Percentiles rank a stretch among this genome's conserved stretches.
These are phyloP conservation scores for Thelonectria olida DNA, from an alignment of 2,329 filamentous ascomycete genomes.

Conservation along the genomic window DNA sequence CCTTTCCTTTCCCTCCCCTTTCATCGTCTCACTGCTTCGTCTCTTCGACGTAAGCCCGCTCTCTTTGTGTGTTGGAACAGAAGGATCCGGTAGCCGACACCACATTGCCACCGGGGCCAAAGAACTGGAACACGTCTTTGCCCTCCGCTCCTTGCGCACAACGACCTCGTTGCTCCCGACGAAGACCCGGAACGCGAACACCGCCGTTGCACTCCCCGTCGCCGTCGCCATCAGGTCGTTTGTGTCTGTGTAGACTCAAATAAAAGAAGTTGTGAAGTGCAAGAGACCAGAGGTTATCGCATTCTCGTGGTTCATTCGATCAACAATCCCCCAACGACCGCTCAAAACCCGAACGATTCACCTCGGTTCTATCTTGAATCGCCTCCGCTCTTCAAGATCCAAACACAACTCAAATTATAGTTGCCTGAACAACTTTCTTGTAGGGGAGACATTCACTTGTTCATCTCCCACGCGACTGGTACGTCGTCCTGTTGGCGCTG, in stretches of 20 bases:
- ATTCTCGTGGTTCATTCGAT: slow-evolving; percentile 29
- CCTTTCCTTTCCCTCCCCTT: slow-evolving; percentile 15
- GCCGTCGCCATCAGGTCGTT: slow-evolving; percentile 45
- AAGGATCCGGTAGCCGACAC: slow-evolving; percentile 39
- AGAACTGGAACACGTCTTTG: slow-evolving; percentile 57
- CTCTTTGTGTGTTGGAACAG: slow-evolving; percentile 32
- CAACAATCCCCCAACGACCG: slow-evolving; percentile 12
- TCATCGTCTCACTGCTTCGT: slow-evolving; percentile 27
- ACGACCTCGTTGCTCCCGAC: slow-evolving; percentile 46
- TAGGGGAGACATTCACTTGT: slow-evolving; percentile 98
- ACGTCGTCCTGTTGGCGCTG: slow-evolving; percentile 48
- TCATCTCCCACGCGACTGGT: slow-evolving; percentile 86
- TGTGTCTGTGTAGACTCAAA: slow-evolving; percentile 51
- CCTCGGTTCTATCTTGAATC: slow-evolving; percentile 25
- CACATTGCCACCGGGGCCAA: slow-evolving; percentile 41
- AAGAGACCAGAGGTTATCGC: slow-evolving; percentile 34
- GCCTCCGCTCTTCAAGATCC: slow-evolving; percentile 29
- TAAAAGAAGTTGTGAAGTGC: slow-evolving; percentile 45
- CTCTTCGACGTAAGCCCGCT: slow-evolving; percentile 31
- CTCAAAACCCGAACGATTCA: slow-evolving; percentile 3
- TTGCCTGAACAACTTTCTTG: slow-evolving; percentile 51
- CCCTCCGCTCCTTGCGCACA: slow-evolving; percentile 45
- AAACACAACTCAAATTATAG: slow-evolving; percentile 20
- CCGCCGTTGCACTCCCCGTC: slow-evolving; percentile 42
- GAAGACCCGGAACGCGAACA: slow-evolving; percentile 48